Evolutionary conservation across 1,284 basidiomycete species (phyloP).

Genomic region (Afroboletus lepidellus): DNA sequence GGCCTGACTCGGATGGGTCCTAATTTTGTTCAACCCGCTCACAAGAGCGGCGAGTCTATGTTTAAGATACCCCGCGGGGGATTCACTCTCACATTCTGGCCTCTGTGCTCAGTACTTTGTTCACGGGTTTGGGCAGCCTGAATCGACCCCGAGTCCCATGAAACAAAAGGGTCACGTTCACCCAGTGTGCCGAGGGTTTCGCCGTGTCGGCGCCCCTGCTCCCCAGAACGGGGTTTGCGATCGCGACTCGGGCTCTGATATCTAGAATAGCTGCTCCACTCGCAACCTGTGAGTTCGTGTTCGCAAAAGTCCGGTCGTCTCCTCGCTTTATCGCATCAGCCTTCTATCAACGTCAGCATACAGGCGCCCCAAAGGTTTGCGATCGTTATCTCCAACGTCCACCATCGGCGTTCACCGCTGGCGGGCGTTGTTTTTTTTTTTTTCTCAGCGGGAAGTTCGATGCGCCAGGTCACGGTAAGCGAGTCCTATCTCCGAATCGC

Average conservation of each 20-base stretch:
- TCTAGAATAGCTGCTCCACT: slow-evolving; percentile 1
- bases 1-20: too few relatives aligned
- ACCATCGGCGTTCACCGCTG: background rate
- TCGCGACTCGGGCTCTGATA: background rate
- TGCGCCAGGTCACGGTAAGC: slow-evolving; percentile 2
- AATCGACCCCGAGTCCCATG: background rate
- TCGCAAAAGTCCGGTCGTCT: background rate
- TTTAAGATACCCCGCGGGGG: slow-evolving; percentile 6
- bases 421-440: background rate
- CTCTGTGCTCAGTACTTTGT: slow-evolving; percentile 4
- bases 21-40: background rate
- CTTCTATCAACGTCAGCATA: too few relatives aligned
- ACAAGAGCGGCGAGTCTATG: slow-evolving; percentile 1
- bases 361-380: background rate
- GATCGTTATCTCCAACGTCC: background rate
- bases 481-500: slow-evolving; percentile 7
- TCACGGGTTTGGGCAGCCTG: background rate
- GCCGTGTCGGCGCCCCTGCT: background rate
- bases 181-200: background rate
- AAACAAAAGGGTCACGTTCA: background rate
- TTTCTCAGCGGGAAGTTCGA: background rate
- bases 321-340: background rate
- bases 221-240: background rate
- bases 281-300: background rate
- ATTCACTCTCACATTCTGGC: background rate